Evolutionary conservation across 2,329 filamentous ascomycete species (phyloP).

Genomic region (Aspergillus pseudotamarii): DNA sequence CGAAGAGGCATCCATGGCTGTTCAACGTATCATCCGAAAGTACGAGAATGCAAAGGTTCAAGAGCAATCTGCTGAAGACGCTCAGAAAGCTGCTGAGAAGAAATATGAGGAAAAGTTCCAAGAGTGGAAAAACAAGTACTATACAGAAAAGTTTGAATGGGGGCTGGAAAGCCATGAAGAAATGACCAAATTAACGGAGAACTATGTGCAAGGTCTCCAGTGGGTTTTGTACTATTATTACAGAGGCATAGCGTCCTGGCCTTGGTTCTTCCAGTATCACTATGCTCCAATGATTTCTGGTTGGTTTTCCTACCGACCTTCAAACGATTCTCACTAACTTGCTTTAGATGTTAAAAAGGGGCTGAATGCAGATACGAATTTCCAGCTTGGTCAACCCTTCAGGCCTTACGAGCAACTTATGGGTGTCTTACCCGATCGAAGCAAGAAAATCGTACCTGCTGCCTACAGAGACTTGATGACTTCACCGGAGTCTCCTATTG

Average conservation of each 20-base stretch:
- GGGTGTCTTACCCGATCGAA: slow-evolving; percentile 95
- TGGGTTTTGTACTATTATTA: slow-evolving; percentile 99
- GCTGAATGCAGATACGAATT: slow-evolving; percentile 82
- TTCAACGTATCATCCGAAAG: slow-evolving; percentile 80
- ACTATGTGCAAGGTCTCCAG: slow-evolving; percentile 95
- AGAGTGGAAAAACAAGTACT: slow-evolving; percentile 94
- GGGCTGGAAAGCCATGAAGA: slow-evolving; percentile 77
- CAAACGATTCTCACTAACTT: slow-evolving; percentile 24
- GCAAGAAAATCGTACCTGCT: slow-evolving; percentile 89
- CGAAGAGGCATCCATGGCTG: slow-evolving; percentile 79
- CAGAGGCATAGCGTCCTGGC: slow-evolving; percentile 94
- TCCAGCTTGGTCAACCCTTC: slow-evolving; percentile 93
- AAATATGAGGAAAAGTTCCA: slow-evolving; percentile 90
- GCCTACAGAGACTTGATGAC: slow-evolving; percentile 95
- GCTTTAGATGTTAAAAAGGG: slow-evolving; percentile 79
- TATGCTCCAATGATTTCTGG: slow-evolving; percentile 95
- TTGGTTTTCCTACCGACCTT: slow-evolving; percentile 32
- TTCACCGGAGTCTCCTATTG: slow-evolving; percentile 83
- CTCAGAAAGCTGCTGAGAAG: slow-evolving; percentile 74
- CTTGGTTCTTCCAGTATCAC: slow-evolving; percentile 96
- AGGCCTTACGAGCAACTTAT: slow-evolving; percentile 94
- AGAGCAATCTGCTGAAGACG: slow-evolving; percentile 77
- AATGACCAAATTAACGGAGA: slow-evolving; percentile 81
- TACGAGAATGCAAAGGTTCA: slow-evolving; percentile 90
- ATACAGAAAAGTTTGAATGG: slow-evolving; percentile 89